Evolutionary conservation across 75 land plant species (phyloP).

Genomic region (Picea sitchensis): DNA sequence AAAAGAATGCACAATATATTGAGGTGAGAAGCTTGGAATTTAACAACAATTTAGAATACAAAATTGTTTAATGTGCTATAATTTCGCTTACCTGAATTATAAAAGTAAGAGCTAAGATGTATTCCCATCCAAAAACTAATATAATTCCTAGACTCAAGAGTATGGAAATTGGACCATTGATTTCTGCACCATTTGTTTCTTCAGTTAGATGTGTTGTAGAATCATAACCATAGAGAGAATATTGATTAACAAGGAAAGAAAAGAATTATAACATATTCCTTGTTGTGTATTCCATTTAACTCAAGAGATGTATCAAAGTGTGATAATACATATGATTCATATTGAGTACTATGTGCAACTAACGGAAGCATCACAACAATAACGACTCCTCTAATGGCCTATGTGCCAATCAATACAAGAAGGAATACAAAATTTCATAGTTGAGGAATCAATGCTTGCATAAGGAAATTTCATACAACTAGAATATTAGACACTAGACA

Average conservation of each 20-base stretch:
- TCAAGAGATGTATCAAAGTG: constrained; percentile 46
- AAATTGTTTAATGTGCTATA: background rate
- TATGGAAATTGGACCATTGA: constrained; percentile 84
- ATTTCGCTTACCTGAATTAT: constrained; percentile 68
- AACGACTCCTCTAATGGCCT: constrained; percentile 76
- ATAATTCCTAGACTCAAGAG: constrained; percentile 80
- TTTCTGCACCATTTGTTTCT: constrained; percentile 87
- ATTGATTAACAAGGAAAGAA: constrained; percentile 76
- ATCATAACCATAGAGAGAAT: constrained; percentile 87
- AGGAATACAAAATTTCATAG: background rate
- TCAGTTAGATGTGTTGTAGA: constrained; percentile 88
- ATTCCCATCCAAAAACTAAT: constrained; percentile 80
- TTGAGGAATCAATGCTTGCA: background rate
- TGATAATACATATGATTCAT: constrained; percentile 77
- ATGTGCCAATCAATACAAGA: background rate
- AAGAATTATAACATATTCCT: constrained; percentile 58
- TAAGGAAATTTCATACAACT: background rate
- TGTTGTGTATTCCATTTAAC: constrained; percentile 56
- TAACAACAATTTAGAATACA: background rate
- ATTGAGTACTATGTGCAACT: constrained; percentile 58
- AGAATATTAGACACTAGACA: no score
- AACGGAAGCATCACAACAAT: constrained; percentile 80
- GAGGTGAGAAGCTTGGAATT: background rate
- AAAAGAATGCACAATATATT: background rate
- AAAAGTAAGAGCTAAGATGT: constrained; percentile 75